These are phyloP conservation scores for Xylaria polymorpha DNA, from an alignment of 2,329 filamentous ascomycete species.

Conservation along the genomic window DNA sequence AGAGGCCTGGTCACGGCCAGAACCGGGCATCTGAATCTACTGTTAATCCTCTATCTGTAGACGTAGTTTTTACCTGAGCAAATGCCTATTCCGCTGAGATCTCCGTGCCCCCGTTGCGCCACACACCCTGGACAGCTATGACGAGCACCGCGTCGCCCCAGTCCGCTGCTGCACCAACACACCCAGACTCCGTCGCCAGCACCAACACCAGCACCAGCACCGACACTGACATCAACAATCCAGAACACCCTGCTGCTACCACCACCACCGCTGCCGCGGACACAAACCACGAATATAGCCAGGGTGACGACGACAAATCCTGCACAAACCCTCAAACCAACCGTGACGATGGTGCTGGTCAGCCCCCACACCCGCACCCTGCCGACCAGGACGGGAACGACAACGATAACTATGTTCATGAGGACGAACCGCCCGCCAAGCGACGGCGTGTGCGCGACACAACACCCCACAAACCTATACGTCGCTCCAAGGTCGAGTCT, in stretches of 20 bases:
- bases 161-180: constrained; percentile 56
- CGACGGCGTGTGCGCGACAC: constrained; percentile 69
- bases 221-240: constrained; percentile 16
- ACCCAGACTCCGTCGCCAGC: constrained; percentile 41
- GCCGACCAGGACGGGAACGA: constrained; percentile 43
- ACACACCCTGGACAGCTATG: constrained; percentile 63
- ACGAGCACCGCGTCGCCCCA: constrained; percentile 69
- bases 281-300: too few species aligned
- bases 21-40: constrained; percentile 59
- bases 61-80: constrained; percentile 66
- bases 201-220: constrained; percentile 1
- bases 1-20: constrained; percentile 66
- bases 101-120: constrained; percentile 61
- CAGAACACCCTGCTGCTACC: neutral
- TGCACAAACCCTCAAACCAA: constrained; percentile 36
- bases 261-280: neutral
- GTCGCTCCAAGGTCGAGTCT: constrained; percentile 68
- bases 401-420: constrained; percentile 35
- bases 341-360: constrained; percentile 23
- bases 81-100: constrained; percentile 69
- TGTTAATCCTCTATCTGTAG: constrained; percentile 61
- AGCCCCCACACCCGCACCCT: constrained; percentile 38
- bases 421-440: constrained; percentile 68
- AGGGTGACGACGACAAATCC: constrained; percentile 17
- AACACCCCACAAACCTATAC: constrained; percentile 53